A percentile compares a stretch with the other conserved stretches of the same genome.
Conservation (phyloP, 768 basidiomycete species). For the Nidularia pulvinata region DNA sequence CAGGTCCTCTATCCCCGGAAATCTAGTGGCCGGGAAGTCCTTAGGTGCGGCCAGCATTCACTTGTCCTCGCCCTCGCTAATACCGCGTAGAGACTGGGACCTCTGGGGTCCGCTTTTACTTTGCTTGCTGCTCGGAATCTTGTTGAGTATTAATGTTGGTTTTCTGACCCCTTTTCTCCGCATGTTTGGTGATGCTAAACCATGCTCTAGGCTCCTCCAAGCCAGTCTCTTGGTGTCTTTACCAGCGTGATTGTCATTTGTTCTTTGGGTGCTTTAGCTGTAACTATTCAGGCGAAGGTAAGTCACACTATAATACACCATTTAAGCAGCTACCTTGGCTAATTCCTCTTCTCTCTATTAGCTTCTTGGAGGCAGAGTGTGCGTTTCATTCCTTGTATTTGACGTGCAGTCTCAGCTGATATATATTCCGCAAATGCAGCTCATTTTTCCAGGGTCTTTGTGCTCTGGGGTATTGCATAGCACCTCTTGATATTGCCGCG, state of each 20-base stretch:
- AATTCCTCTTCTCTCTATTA: conserved; percentile 19
- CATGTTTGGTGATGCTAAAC: neutral
- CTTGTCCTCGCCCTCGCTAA: neutral
- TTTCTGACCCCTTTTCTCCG: neutral
- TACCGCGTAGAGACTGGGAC: conserved; percentile 85
- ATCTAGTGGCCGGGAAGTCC: conserved; percentile 73
- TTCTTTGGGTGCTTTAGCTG: conserved; percentile 85
- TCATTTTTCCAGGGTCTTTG: conserved; percentile 98
- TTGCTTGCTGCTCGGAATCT: conserved; percentile 76
- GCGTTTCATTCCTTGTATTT: conserved; percentile 17
- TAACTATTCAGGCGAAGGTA: conserved; percentile 97
- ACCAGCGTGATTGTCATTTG: conserved; percentile 94
- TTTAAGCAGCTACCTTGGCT: neutral
- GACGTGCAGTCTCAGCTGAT: conserved; percentile 1
- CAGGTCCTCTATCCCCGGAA: conserved; percentile 92
- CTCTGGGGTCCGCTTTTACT: conserved; percentile 94
- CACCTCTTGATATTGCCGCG: conserved; percentile 90
- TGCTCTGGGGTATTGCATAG: conserved; percentile 93
- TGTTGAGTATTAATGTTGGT: conserved; percentile 82
- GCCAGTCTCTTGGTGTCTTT: conserved; percentile 87
- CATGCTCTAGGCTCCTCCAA: conserved; percentile 68
- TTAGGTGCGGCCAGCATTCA: conserved; percentile 50
- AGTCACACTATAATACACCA: conserved; percentile 2
- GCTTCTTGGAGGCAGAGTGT: conserved; percentile 87
- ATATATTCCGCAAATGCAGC: conserved; percentile 27